A percentile compares a stretch with the other conserved stretches of the same genome.
Conservation (phyloP, 2,329 filamentous ascomycete species). For the Aureobasidium zeae region DNA sequence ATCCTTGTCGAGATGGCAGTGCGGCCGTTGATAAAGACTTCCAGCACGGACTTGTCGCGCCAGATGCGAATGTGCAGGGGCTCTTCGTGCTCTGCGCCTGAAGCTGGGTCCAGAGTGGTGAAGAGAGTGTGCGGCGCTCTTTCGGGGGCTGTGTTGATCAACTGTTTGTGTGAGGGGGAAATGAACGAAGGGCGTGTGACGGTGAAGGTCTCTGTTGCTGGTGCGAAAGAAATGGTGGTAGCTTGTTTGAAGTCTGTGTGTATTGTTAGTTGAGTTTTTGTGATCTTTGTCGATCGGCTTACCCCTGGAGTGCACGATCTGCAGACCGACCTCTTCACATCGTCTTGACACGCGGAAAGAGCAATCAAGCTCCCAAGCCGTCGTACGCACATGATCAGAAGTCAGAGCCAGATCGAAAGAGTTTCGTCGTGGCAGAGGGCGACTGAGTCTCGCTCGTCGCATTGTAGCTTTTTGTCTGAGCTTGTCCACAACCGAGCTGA, state of each 20-base stretch:
- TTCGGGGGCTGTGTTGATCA: conserved; percentile 24
- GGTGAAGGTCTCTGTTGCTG: conserved; percentile 32
- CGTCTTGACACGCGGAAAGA: conserved; percentile 20
- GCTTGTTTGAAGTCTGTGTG: conserved; percentile 22
- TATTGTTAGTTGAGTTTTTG: not conserved
- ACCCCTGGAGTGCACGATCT: conserved; percentile 22
- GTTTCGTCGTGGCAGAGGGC: not conserved
- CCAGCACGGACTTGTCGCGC: conserved; percentile 36
- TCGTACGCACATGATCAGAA: conserved; percentile 15
- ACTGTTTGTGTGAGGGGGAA: conserved; percentile 25
- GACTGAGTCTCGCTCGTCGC: conserved; percentile 10
- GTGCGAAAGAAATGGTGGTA: conserved; percentile 35
- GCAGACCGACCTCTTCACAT: conserved; percentile 20
- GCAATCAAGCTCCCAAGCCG: conserved; percentile 22
- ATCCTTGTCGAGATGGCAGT: conserved; percentile 33
- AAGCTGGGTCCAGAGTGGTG: conserved; percentile 19
- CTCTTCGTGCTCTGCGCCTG: not conserved
- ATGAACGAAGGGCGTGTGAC: conserved; percentile 33
- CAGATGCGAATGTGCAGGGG: conserved; percentile 30
- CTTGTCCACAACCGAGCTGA: conserved; percentile 16
- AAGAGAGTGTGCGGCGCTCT: conserved; percentile 41
- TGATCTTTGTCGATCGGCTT: conserved; percentile 11
- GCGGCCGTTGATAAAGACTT: conserved; percentile 39
- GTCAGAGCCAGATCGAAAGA: conserved; percentile 14
- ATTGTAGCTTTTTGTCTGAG: conserved; percentile 24